Base-by-base conservation (phyloP, 208 protist genomes). In the Trichomonas tenax region DNA sequence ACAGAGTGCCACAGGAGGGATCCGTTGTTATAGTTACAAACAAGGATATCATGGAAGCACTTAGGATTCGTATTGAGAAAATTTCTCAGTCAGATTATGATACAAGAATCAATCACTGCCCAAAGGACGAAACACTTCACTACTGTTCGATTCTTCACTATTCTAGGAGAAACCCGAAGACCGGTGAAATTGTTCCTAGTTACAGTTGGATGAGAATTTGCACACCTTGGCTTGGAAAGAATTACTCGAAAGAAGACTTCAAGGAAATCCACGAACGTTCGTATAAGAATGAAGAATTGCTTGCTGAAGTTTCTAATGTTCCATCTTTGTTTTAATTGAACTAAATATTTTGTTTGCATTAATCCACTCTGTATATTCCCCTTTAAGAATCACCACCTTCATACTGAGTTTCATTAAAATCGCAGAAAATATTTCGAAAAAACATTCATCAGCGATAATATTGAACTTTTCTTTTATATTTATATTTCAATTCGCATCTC, bases 201-300 rank as follows among this genome's bases (percentile, higher is more conserved):
- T 93, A 93, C n/a, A 23, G 31, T 11, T 93, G 86, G 86, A 93
- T 93, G 86, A 93, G 86, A 93, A 38, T 93, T n/a, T 14, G 41
- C 31, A 93, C 86, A 38, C 86, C 86, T 48, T 93, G 86, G 86
- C 31, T 93, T 38, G 86, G 86, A 48, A 93, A 93, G 44, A 17
- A 93, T 41, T 93, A 41, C 36, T 17, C 44, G 0, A 41, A 41
- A 17, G 8, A 34, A 38, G 86, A 93, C 41, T 93, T 93, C 31
- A 44, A 93, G 15, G 40, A 23, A 51, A 93, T 93, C 4, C 3
- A 48, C 15, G 26, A 17, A 26, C 44, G 34, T 14, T 44, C 41
- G 8, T 93, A 93, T 51, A 44, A 44, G 44, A 93, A 93, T 51
- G 40, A 41, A 38, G 86, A 93, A 51, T 38, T 93, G 0, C 23